phyloP scores from a whole-genome alignment of 2,329 filamentous ascomycete species.

The Blumeria graminis region DNA sequence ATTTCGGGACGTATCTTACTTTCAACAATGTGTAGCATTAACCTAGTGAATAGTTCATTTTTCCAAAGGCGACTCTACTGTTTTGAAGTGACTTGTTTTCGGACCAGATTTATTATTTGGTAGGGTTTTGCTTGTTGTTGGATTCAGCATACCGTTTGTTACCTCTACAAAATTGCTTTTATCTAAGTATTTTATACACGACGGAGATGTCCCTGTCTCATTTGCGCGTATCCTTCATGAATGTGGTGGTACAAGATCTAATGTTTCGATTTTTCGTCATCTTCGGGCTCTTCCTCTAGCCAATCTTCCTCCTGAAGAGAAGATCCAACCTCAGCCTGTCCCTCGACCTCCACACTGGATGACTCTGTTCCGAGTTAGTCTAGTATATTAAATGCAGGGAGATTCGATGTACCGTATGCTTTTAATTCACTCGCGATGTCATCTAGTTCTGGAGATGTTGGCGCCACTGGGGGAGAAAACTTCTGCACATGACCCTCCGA shows the following conservation, averaged over 20 bases:
- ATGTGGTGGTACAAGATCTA: neutral
- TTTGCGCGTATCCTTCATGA: too few relatives aligned
- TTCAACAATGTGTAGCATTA: too few relatives aligned
- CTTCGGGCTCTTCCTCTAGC: constrained; percentile 1
- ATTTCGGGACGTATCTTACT: too few relatives aligned
- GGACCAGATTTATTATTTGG: too few relatives aligned
- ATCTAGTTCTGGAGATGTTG: constrained; percentile 75
- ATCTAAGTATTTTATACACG: too few relatives aligned
- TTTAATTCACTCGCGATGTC: constrained; percentile 80
- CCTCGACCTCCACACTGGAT: constrained; percentile 90
- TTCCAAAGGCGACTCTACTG: too few relatives aligned
- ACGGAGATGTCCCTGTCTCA: too few relatives aligned
- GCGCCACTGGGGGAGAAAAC: constrained; percentile 59
- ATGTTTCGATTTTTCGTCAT: constrained; percentile 1
- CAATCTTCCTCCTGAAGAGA: constrained; percentile 7
- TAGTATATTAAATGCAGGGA: neutral
- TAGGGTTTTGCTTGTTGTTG: too few relatives aligned
- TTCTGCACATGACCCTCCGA: constrained; percentile 76
- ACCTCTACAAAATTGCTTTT: too few relatives aligned
- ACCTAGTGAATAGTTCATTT: too few relatives aligned
- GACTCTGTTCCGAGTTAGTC: neutral
- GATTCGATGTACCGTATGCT: constrained; percentile 51
- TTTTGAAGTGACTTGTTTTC: too few relatives aligned
- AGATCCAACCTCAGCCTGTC: constrained; percentile 41
- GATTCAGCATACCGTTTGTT: too few relatives aligned